Evolutionary conservation across 108 stramenopile genomes (phyloP), one percentile per base, ranked within the genome.

Genomic region (Discostella pseudostelligera): DNA sequence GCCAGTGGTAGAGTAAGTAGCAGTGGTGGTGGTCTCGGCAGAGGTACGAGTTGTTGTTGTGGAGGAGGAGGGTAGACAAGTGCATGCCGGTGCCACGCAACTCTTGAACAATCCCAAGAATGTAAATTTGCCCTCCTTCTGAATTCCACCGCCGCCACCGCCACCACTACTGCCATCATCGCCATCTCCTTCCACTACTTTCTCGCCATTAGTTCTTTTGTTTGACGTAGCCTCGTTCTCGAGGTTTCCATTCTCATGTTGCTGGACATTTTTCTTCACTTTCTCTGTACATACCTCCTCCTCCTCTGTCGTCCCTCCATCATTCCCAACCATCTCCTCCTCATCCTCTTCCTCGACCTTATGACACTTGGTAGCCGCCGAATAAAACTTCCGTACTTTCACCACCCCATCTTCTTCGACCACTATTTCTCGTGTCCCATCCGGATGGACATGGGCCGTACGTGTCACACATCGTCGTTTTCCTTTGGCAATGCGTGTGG

Each of bases 351-450:
- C 42, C 9, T 8, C n/a, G 6, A n/a, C 42, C 42, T 43, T 43
- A n/a, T n/a, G n/a, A n/a, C n/a, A 4, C 32, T 32, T 32, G 32
- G 32, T 32, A 32, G 32, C 71, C 0, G 32, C 71, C 0, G 65
- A 56, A 49, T 73, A 65, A 32, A 32, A 32, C 5, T 32, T 32
- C 42, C 64, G 45, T 53, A 57, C 21, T 42, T 28, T 73, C 17
- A 65, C 64, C n/a, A 65, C 59, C 11, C 72, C 72, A 60, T 73
- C 48, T 35, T 73, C 72, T 65, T 73, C 72, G 2, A 73, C 32
- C 16, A 73, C 64, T 16, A 66, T 64, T 24, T 74, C 72, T 35
- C 54, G 59, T 43, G 50, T 74, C 25, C 72, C 72, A 55, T 74
- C 72, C 1, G 72, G 65, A 32, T 61, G 65, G 22, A 74, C 43